A percentile compares a stretch with the other conserved stretches of the same genome.
These are phyloP conservation scores for Rhynchosporium secalis DNA, from an alignment of 2,329 filamentous ascomycete genomes.

Conservation along the genomic window DNA sequence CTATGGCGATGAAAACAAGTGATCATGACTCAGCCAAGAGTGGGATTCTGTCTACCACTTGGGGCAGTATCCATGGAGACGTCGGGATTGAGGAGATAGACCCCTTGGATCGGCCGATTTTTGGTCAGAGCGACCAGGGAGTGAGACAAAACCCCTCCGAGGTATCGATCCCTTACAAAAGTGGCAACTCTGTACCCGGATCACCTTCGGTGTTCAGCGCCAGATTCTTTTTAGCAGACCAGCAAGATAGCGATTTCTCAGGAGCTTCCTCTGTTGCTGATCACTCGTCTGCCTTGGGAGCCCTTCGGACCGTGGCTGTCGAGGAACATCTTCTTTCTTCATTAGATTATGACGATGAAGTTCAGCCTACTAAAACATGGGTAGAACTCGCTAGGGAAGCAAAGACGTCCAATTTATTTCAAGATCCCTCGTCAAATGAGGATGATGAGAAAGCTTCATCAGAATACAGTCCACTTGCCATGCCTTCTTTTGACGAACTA, in stretches of 20 bases:
- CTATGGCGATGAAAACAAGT: background rate
- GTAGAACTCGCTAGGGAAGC: slow-evolving; percentile 1
- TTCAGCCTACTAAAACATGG: slow-evolving; percentile 7
- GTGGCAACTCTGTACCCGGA: background rate
- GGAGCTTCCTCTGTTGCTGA: background rate
- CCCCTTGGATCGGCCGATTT: background rate
- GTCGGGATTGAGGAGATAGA: background rate
- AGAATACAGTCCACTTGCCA: background rate
- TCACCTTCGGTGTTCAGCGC: slow-evolving; percentile 6
- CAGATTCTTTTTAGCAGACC: slow-evolving; percentile 7
- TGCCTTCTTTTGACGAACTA: background rate
- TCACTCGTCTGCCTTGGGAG: background rate
- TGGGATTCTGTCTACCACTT: background rate
- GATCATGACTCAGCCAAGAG: background rate
- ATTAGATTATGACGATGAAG: slow-evolving; percentile 1
- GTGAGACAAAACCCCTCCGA: background rate
- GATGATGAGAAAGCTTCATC: background rate
- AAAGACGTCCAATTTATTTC: background rate
- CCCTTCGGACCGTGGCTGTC: background rate
- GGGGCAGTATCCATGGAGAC: background rate
- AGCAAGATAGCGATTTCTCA: slow-evolving; percentile 10
- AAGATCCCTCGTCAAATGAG: background rate
- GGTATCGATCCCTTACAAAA: too few relatives aligned
- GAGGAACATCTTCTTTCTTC: background rate
- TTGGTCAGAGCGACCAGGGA: too few relatives aligned